Base-by-base conservation (phyloP, 2,329 filamentous ascomycete genomes). In the Ophiostoma himal-ulmi region DNA sequence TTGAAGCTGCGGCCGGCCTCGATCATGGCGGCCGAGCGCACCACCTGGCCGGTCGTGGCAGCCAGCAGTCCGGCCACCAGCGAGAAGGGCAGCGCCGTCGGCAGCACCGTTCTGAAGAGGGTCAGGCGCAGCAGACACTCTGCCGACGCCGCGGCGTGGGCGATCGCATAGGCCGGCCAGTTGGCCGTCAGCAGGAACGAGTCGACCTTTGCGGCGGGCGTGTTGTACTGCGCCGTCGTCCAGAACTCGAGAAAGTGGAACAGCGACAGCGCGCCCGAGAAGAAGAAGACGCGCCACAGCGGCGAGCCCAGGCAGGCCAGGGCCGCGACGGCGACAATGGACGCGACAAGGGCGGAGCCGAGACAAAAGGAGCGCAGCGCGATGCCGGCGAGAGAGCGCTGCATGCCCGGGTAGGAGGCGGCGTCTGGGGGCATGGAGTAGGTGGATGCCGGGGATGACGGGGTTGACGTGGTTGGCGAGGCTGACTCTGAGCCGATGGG, bases 221-320 rank as follows among this genome's bases (percentile, higher is more conserved):
- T 92, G 80, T 98, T 98, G 81, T 91, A 92, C 70, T 85, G 83
- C 10, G 94, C 94, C 0, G 94, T 97, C 41, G 89, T 92, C 84
- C 89, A 96, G 83, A 94, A 99, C 81, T 99, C 95, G 79, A 98
- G 89, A 81, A 97, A 98, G 83, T 99, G 95, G 81, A 98, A 98
- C 39, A 90, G 75, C 36, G 89, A 86, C 67, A 98, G 88, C 17
- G 88, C 82, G 68, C 82, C 81, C 67, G 90, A 76, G 81, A 94
- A 94, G 78, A 89, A 88, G 39, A 87, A 85, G 8, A 86, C 78
- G 70, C 88, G 86, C 88, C 88, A 90, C 70, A 86, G 79, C 30
- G 85, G 83, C 44, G 80, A 78, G 72, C 5, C 81, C 81, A 60
- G 78, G 20, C 14, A 83, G 75, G 48, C 78, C 69, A 66, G 8